Evolutionary conservation across 805 yeast species (phyloP).

Genomic region (Candida gorgasii): DNA sequence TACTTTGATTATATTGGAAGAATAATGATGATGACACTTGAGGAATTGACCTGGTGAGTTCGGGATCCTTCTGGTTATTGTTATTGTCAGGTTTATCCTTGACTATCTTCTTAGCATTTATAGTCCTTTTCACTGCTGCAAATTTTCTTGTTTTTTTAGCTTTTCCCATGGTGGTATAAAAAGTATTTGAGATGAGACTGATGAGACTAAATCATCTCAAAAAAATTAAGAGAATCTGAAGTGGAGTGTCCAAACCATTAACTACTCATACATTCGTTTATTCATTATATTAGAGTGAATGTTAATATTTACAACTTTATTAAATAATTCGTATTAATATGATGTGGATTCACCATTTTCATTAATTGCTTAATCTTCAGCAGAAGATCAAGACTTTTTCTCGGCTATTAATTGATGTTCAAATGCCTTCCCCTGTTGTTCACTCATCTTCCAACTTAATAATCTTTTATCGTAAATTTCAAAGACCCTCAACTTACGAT

Average conservation of each 20-base stretch:
- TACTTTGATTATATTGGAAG: conserved; percentile 90
- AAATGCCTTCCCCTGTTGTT: conserved; percentile 23
- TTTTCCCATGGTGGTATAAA: conserved; percentile 69
- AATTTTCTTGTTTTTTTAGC: conserved; percentile 97
- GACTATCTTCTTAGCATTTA: conserved; percentile 68
- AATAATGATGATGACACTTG: conserved; percentile 95
- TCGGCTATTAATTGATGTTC: conserved; percentile 28
- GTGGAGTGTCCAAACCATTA: background rate
- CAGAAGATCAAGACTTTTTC: background rate
- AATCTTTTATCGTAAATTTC: conserved; percentile 28
- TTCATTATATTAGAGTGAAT: no score
- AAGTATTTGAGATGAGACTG: background rate
- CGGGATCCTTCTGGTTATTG: conserved; percentile 60
- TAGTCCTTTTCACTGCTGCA: conserved; percentile 84
- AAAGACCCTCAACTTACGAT: conserved; percentile 36
- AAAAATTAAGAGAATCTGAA: background rate
- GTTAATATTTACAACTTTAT: background rate
- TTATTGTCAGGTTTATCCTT: conserved; percentile 43
- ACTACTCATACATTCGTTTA: background rate
- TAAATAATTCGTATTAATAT: no score
- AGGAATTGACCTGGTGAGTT: conserved; percentile 57
- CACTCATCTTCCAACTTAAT: conserved; percentile 41
- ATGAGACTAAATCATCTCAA: background rate
- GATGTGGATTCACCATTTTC: no score
- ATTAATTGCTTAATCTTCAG: no score